A percentile compares a stretch with the other conserved stretches of the same genome.
Conservation (phyloP, 2,329 filamentous ascomycete species). For the Calonectria crousiana region DNA sequence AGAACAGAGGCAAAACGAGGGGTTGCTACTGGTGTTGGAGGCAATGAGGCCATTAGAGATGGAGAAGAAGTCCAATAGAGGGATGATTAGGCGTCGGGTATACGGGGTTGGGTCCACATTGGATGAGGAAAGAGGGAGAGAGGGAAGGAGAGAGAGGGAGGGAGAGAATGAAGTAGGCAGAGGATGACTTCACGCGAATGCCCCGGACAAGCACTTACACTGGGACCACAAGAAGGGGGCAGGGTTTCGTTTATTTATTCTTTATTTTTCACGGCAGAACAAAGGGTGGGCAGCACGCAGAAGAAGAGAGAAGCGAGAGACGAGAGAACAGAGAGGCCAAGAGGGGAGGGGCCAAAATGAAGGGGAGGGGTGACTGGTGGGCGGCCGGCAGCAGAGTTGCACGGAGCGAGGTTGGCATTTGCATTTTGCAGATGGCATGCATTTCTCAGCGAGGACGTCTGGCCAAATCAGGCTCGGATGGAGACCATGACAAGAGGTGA, state of each 20-base stretch:
- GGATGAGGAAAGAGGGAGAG: neutral
- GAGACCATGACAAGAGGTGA: neutral
- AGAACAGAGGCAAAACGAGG: neutral
- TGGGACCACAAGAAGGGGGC: neutral
- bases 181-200: neutral
- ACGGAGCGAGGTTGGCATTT: neutral
- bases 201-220: neutral
- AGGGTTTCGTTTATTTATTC: neutral
- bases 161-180: neutral
- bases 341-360: neutral
- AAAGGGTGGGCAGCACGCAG: neutral
- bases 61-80: neutral
- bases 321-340: neutral
- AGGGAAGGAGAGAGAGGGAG: neutral
- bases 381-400: conserved; percentile 2
- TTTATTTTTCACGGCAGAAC: neutral
- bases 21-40: neutral
- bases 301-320: neutral
- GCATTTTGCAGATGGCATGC: neutral
- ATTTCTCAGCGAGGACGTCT: neutral
- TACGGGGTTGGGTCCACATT: neutral
- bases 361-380: neutral
- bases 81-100: neutral
- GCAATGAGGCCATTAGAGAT: neutral
- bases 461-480: conserved; percentile 10